phyloP scores from a whole-genome alignment of 257 asterid genomes.

The Plantago ovata region DNA sequence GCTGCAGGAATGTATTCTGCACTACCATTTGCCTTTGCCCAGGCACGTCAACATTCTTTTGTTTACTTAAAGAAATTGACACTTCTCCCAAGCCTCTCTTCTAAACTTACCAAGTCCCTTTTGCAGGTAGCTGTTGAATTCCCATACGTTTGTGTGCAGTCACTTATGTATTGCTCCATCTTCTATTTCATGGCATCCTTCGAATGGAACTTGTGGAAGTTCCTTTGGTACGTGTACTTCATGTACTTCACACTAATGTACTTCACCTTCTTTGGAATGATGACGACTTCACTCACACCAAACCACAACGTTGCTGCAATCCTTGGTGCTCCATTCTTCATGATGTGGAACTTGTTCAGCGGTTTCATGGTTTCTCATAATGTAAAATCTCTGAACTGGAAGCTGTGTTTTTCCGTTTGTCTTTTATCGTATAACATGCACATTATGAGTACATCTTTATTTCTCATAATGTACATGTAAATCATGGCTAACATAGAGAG shows the following conservation, averaged over 20 bases:
- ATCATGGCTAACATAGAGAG: too few relatives aligned
- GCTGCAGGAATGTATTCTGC: conserved; percentile 98
- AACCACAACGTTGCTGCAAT: conserved; percentile 72
- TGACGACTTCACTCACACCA: conserved; percentile 73
- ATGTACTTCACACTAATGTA: conserved; percentile 72
- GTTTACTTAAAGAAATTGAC: background rate
- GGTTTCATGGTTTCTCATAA: conserved; percentile 71
- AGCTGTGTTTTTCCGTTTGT: background rate
- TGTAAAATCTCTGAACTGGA: conserved; percentile 27
- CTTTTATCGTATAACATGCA: too few relatives aligned
- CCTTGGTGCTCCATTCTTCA: conserved; percentile 70
- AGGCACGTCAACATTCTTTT: conserved; percentile 38
- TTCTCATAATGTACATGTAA: too few relatives aligned
- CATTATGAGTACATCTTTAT: too few relatives aligned
- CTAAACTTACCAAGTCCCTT: background rate
- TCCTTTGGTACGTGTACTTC: conserved; percentile 70
- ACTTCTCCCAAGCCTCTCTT: background rate
- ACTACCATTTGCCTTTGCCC: conserved; percentile 84
- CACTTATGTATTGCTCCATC: conserved; percentile 63
- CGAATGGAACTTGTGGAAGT: conserved; percentile 64
- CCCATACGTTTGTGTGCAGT: conserved; percentile 68
- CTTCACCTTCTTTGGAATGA: conserved; percentile 92
- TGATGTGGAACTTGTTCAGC: conserved; percentile 85
- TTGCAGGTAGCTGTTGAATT: conserved; percentile 74
- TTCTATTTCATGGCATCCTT: conserved; percentile 83